Base-by-base conservation (phyloP, 169 alveolate species). In the Eimeria falciformis region DNA sequence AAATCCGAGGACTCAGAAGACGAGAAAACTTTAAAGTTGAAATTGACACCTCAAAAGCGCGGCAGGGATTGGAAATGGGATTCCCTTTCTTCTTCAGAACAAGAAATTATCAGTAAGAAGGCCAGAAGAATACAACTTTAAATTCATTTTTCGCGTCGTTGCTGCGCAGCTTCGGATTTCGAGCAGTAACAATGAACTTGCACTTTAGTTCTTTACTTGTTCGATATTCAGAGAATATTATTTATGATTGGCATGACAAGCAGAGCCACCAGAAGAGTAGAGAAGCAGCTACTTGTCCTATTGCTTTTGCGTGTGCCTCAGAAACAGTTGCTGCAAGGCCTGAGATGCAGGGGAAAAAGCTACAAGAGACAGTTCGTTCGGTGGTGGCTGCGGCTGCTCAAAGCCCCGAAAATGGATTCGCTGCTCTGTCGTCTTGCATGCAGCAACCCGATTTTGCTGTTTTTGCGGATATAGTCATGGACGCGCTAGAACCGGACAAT, bases 371-470 rank as follows among this genome's bases (percentile, higher is more conserved):
- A 55, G 3, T 55, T 55, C 3, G 66, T 55, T 17, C 66, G 66
- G 66, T 55, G 66, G 66, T 55, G 17, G 17, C 66, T 55, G 66
- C 66, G n/a, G 66, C 66, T 17, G 66, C n/a, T 55, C 66, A 55
- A 55, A 55, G 66, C 66, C 66, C 66, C 17, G 66, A 14, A 17
- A 21, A 2, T 17, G 66, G 66, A 17, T 55, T 55, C 3, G n/a
- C 25, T 21, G 66, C n/a, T 55, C n/a, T 55, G 66, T 0, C 17
- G 17, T 14, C 17, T 17, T 1, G 17, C 25, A 14, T 55, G 66
- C 66, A 55, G 66, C 66, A 21, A 21, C 25, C 17, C 2, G n/a
- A 3, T 55, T 55, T 55, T 55, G n/a, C 25, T 1, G 17, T 21
- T 14, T 55, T 55, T 55, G 66, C 66, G 17, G 66, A 55, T 14